Base-by-base conservation (phyloP, 106 monocot genomes). In the Triglochin maritima region DNA sequence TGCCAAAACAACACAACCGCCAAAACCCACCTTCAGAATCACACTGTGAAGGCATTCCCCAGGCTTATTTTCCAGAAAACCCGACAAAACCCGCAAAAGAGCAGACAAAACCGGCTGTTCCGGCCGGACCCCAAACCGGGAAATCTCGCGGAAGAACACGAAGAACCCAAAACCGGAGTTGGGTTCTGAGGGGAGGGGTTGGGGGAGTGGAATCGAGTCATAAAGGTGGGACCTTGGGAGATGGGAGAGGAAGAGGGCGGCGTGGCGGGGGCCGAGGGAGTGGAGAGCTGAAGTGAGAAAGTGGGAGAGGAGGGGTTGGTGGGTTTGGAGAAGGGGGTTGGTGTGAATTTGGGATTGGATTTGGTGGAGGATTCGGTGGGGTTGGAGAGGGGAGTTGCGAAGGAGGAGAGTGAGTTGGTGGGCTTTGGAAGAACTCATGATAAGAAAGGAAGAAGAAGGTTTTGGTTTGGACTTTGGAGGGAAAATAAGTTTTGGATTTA, bases 311-410 rank as follows among this genome's bases (percentile, higher is more conserved):
- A 71, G 67, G 61, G 54, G 45, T n/a, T 50, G 43, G 57, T 67
- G 5, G 42, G 4, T 44, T 46, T 62, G 74, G 62, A 12, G 29
- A 65, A 7, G 4, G 4, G 66, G 50, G 63, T 81, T 77, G 57
- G 65, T 68, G 57, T 72, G 10, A 63, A 81, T 68, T 63, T 77
- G 77, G 50, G 81, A 17, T 49, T 75, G 80, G 60, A 80, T 66
- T 67, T 80, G 70, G 6, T 15, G 62, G 47, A 65, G 60, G 9
- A 12, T 16, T 14, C 65, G 43, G 9, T 7, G 61, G 46, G 64
- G 9, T 64, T 64, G 29, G 48, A 10, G 64, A 64, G 12, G 64
- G 12, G 47, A 47, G 12, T 46, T 45, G 12, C 44, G 44, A 15
- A 63, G n/a, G 44, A 64, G 44, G 64, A 11, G 46, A 64, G 29